These are phyloP conservation scores for Globisporangium recalcitrans DNA, from an alignment of 352 stramenopile genomes.

Conservation along the genomic window DNA sequence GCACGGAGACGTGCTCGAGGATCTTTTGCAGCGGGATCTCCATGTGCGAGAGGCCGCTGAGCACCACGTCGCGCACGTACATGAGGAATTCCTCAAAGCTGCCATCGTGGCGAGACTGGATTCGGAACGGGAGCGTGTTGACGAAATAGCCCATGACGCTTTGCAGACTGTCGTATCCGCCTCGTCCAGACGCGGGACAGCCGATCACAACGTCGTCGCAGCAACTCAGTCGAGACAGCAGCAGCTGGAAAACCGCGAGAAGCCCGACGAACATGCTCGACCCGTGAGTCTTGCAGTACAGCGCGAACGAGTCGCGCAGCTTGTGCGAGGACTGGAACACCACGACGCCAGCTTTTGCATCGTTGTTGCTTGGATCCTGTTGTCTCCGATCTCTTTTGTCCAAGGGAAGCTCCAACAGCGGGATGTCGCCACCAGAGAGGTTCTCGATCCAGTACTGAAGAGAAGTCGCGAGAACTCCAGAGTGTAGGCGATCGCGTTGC, in stretches of 20 bases:
- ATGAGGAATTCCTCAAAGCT: slow-evolving; percentile 31
- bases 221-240: slow-evolving; percentile 33
- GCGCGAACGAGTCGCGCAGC: slow-evolving; percentile 25
- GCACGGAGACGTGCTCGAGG: slow-evolving; percentile 31
- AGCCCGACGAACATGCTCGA: slow-evolving; percentile 46
- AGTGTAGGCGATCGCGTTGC: slow-evolving; percentile 35
- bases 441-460: slow-evolving; percentile 48
- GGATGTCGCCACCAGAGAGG: slow-evolving; percentile 16
- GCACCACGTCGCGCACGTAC: slow-evolving; percentile 34
- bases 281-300: slow-evolving; percentile 29
- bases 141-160: slow-evolving; percentile 55
- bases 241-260: slow-evolving; percentile 40
- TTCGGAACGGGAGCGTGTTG: slow-evolving; percentile 46
- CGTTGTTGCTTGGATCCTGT: background rate
- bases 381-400: slow-evolving; percentile 18
- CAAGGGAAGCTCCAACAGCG: slow-evolving; percentile 38
- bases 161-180: slow-evolving; percentile 19
- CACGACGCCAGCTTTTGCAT: slow-evolving; percentile 23
- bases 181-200: slow-evolving; percentile 28
- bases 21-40: slow-evolving; percentile 52
- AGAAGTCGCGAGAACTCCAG: slow-evolving; percentile 24
- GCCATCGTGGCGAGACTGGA: slow-evolving; percentile 17
- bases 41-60: slow-evolving; percentile 41
- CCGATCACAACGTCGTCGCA: slow-evolving; percentile 48
- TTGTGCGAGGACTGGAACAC: slow-evolving; percentile 28